Evolutionary conservation across 768 basidiomycete species (phyloP), one percentile per base, ranked within the genome.

Genomic region (Rhizopogon vesiculosus): DNA sequence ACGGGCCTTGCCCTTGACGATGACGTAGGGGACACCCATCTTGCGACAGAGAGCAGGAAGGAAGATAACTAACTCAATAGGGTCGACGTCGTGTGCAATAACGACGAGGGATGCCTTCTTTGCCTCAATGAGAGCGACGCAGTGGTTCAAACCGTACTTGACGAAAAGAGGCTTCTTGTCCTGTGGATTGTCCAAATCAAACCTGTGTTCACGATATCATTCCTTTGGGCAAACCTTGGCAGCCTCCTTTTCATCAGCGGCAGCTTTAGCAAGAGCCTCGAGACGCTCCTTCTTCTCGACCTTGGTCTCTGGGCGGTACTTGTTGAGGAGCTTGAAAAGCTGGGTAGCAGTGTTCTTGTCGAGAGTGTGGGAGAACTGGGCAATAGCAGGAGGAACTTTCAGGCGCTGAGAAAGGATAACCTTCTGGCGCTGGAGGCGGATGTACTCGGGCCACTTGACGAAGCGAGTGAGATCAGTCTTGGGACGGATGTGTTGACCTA

Each of bases 321-420:
- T 98, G 86, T 99, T 96, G 45, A 98, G 74, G 58, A 99, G 86
- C 77, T 96, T 95, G 87, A 98, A 98, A 59, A 98, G 76, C 74
- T 98, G 95, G 31, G 91, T 94, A 19, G 96, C 96, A 50, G 95
- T 98, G 83, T 98, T 98, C 85, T 97, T 98, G 84, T 99, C 96
- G 69, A 99, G 81, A 44, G 94, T 94, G 84, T 89, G 82, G n/a
- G 87, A 85, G 82, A 98, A 98, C 73, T 99, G 96, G 46, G 94
- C 91, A 65, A 99, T 95, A 64, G 96, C 92, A 41, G 96, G 96
- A 62, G 96, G 96, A 28, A 97, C 94, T 83, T 98, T 98, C 64
- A 98, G 81, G 66, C 96, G 92, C 77, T 98, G 93, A 83, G 91
- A 79, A 58, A 98, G 87, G 76, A 98, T 96, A 67, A 98, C 93